Evolutionary conservation across 2,329 filamentous ascomycete genomes (phyloP).

Genomic region (Fusarium acutatum): DNA sequence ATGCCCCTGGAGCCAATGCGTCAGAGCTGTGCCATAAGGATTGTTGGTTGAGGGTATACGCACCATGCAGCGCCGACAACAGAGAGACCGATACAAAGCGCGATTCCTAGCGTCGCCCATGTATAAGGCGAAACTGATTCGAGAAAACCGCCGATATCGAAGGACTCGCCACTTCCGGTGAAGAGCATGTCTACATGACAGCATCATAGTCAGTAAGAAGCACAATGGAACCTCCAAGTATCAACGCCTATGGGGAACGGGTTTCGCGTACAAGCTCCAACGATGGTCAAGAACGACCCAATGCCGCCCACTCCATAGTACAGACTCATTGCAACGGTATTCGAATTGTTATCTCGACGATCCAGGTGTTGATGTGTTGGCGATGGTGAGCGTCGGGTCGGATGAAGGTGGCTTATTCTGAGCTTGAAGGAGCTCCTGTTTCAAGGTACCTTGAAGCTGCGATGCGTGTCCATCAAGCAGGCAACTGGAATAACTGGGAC

Average conservation of each 20-base stretch:
- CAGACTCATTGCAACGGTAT: conserved; percentile 70
- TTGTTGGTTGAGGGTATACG: conserved; percentile 38
- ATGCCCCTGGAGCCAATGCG: conserved; percentile 76
- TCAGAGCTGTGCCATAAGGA: conserved; percentile 29
- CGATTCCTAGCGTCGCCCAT: conserved; percentile 91
- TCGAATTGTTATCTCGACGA: conserved; percentile 35
- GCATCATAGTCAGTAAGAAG: conserved; percentile 29
- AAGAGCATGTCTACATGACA: conserved; percentile 89
- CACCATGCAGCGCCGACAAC: conserved; percentile 98
- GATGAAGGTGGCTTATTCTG: conserved; percentile 30
- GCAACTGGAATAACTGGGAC: conserved; percentile 36
- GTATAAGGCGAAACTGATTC: conserved; percentile 93
- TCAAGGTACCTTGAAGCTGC: conserved; percentile 38
- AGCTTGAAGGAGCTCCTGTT: conserved; percentile 44
- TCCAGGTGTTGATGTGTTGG: conserved; percentile 27
- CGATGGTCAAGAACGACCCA: conserved; percentile 73
- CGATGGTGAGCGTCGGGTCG: conserved; percentile 28
- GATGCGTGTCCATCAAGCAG: conserved; percentile 39
- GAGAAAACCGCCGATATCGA: conserved; percentile 96
- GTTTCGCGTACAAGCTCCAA: conserved; percentile 77
- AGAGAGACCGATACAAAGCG: conserved; percentile 92
- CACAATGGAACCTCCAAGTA: conserved; percentile 3
- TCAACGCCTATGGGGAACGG: conserved; percentile 4
- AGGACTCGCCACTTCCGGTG: conserved; percentile 92
- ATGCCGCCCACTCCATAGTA: conserved; percentile 75